Evolutionary conservation across 768 basidiomycete genomes (phyloP), one percentile per base, ranked within the genome.

Genomic region (Melanogaster broomeanus): DNA sequence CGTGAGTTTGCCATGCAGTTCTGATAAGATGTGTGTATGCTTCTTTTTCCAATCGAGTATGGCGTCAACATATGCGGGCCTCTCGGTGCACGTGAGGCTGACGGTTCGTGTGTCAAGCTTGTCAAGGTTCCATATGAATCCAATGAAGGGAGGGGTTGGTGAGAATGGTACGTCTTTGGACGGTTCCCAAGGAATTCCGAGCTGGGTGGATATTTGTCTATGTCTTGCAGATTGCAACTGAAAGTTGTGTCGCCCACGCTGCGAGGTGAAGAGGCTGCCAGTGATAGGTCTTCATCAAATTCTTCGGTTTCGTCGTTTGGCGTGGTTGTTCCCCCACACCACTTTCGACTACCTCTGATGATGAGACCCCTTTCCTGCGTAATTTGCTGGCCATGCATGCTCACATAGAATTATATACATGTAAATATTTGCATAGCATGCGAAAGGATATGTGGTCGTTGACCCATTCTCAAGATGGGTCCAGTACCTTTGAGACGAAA

Each of bases 1-100:
- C 0, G 72, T 52, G 0, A n/a, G 65, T 42, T 77, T 76, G 0
- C 78, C 72, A 40, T 76, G 68, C 0, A 79, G 63, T 13, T 77
- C 66, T 0, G 65, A 51, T 4, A 73, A 59, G 4, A 53, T 59
- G 53, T 77, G 76, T 0, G 55, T 57, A 0, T 42, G 9, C 3
- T 33, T 16, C 2, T 35, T 2, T 9, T 41, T 11, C 73, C 71
- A 76, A 0, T 28, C 30, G 0, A 57, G 35, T 11, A 74, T 69
- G 11, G 68, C 64, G 0, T n/a, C 34, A 0, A 58, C 31, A 49
- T 74, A 74, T 46, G 72, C 69, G 13, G 40, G 21, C 27, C 45
- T 56, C 48, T 74, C 73, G 15, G 31, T 30, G 5, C 34, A n/a
- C 3, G 58, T 43, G 22, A 74, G 25, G 3, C 55, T 39, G 9